Conservation (phyloP, 2,329 filamentous ascomycete species). For the Alternaria viburni region DNA sequence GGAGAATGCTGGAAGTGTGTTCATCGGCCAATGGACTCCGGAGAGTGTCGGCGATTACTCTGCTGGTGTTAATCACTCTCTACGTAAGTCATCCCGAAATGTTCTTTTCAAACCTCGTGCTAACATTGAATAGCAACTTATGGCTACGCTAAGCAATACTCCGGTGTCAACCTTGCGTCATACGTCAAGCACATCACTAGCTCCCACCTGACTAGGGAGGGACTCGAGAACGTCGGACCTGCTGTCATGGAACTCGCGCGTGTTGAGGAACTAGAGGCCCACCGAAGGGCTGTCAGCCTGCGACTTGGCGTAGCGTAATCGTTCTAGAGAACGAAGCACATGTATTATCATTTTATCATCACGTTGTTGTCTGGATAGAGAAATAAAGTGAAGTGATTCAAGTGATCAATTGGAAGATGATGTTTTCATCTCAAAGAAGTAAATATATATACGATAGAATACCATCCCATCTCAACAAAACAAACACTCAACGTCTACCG, state of each 20-base stretch:
- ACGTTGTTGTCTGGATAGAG: not conserved
- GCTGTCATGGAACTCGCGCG: conserved; percentile 95
- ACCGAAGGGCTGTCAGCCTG: conserved; percentile 76
- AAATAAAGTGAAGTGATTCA: not conserved
- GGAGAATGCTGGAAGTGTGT: conserved; percentile 93
- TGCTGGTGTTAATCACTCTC: conserved; percentile 94
- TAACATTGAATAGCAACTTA: conserved; percentile 75
- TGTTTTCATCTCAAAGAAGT: not conserved
- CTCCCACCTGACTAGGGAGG: conserved; percentile 84
- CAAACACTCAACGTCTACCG: not conserved
- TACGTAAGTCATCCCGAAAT: conserved; percentile 71
- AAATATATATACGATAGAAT: conserved; percentile 1
- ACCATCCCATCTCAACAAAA: not conserved
- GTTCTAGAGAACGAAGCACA: not conserved
- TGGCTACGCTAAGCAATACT: conserved; percentile 98
- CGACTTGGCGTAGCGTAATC: conserved; percentile 55
- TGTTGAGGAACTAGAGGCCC: conserved; percentile 93
- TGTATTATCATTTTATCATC: not conserved
- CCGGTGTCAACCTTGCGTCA: conserved; percentile 91
- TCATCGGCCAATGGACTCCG: conserved; percentile 94
- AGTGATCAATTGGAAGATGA: not conserved
- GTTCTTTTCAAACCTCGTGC: not conserved
- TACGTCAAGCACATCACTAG: conserved; percentile 99
- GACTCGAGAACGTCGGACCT: conserved; percentile 80
- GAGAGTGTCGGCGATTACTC: conserved; percentile 98